Base-by-base conservation (phyloP, 202 grass and related monocot genomes). In the Schoenoplectus triqueter region DNA sequence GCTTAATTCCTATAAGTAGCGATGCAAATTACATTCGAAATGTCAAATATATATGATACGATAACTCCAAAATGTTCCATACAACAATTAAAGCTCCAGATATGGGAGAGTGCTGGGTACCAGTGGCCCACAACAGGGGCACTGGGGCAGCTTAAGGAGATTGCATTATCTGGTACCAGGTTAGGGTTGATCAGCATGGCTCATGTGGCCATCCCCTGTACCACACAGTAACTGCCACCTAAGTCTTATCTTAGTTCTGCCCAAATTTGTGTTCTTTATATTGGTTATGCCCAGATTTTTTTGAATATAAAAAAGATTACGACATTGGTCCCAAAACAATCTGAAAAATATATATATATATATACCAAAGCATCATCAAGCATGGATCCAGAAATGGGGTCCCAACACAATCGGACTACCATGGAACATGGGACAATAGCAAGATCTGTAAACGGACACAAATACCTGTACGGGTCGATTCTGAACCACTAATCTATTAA, bases 361-460 rank as follows among this genome's bases (percentile, higher is more conserved):
- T 31, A 31, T 31, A 31, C 31, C 42, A 41, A 70, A 66, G 64
- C 64, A 69, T 44, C 11, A 14, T 10, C 51, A 70, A 70, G 70
- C 70, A 76, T 76, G 21, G 51, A 57, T 55, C 73, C 50, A 76
- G 50, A 76, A 76, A 76, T 78, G 54, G 52, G 74, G 74, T 41
- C 74, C 74, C 22, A 78, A 78, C 51, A 60, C 52, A 78, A 78
- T 78, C 74, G 42, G 74, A 9, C 5, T 3, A 78, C 52, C 74
- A 78, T 78, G 13, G 52, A 41, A 78, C 54, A 78, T 57, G 21
- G 74, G 73, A 76, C 73, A 60, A 60, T 21, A 0, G 20, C 13
- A 60, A 59, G 50, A 76, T 76, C 73, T 76, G 51, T n/a, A 7
- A 40, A 22, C 11, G 73, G 73, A 57, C 73, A 50, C 73, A 56